A percentile compares a stretch with the other conserved stretches of the same genome.
phyloP scores from a whole-genome alignment of 2,329 filamentous ascomycete species.

The Teratosphaeria epicoccoides region DNA sequence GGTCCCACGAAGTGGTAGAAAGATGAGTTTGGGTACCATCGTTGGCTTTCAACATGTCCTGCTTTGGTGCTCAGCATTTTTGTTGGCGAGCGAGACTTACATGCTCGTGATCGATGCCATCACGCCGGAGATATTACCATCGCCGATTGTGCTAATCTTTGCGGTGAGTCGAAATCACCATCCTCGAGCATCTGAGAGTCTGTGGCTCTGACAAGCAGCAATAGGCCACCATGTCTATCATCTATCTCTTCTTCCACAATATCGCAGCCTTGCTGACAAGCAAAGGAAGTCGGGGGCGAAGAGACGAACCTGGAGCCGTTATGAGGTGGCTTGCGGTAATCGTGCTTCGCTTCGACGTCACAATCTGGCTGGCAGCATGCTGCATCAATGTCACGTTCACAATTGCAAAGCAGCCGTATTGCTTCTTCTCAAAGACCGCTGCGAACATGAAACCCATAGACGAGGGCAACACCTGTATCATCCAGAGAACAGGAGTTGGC shows the following conservation, averaged over 20 bases:
- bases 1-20: not conserved
- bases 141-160: constrained; percentile 12
- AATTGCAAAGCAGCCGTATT: constrained; percentile 12
- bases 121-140: constrained; percentile 5
- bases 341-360: constrained; percentile 11
- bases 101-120: constrained; percentile 13
- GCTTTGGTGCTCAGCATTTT: constrained; percentile 16
- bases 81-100: constrained; percentile 16
- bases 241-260: constrained; percentile 13
- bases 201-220: not conserved
- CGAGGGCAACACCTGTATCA: constrained; percentile 14
- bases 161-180: constrained; percentile 1
- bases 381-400: constrained; percentile 18
- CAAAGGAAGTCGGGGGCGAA: constrained; percentile 7
- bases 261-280: constrained; percentile 7
- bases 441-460: constrained; percentile 5
- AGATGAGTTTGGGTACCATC: constrained; percentile 9
- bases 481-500: constrained; percentile 17
- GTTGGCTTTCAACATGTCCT: constrained; percentile 17
- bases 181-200: too few species aligned
- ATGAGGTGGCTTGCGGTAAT: constrained; percentile 11
- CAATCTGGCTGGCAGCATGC: constrained; percentile 17
- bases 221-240: constrained; percentile 11
- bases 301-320: constrained; percentile 3
- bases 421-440: constrained; percentile 3